phyloP scores from a whole-genome alignment of 257 asterid genomes.

The Solanum arcanum region DNA sequence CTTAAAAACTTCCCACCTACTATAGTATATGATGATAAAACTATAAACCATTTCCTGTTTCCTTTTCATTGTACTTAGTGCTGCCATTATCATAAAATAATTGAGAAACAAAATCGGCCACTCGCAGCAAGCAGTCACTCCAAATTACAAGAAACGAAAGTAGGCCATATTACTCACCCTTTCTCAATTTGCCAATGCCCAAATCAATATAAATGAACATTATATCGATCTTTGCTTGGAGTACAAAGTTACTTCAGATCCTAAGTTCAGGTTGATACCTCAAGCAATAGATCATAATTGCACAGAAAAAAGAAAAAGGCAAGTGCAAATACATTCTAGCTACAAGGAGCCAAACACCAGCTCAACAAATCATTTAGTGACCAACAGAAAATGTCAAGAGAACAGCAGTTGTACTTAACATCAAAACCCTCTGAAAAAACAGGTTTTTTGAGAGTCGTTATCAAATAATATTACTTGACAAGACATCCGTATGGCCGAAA shows the following conservation, averaged over 20 bases:
- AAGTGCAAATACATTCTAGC: background rate
- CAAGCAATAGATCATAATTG: background rate
- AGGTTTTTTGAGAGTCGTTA: constrained; percentile 2
- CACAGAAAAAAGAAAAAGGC: background rate
- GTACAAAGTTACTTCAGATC: background rate
- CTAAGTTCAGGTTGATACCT: background rate
- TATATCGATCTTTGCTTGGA: background rate
- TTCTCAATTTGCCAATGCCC: background rate
- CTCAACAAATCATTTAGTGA: background rate
- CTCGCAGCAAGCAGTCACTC: background rate
- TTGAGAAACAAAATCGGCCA: background rate
- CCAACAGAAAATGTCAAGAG: background rate
- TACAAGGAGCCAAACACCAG: background rate
- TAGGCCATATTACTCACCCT: background rate
- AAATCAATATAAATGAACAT: background rate
- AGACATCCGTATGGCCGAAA: background rate
- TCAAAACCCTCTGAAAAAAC: constrained; percentile 13
- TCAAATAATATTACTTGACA: background rate
- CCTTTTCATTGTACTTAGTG: background rate
- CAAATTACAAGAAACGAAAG: background rate
- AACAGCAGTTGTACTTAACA: background rate
- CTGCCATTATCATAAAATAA: background rate
- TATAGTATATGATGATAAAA: no score
- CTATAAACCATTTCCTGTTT: background rate
- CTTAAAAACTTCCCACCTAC: no score